Base-by-base conservation (phyloP, 2,329 filamentous ascomycete genomes). In the Colletotrichum orchidophilum region DNA sequence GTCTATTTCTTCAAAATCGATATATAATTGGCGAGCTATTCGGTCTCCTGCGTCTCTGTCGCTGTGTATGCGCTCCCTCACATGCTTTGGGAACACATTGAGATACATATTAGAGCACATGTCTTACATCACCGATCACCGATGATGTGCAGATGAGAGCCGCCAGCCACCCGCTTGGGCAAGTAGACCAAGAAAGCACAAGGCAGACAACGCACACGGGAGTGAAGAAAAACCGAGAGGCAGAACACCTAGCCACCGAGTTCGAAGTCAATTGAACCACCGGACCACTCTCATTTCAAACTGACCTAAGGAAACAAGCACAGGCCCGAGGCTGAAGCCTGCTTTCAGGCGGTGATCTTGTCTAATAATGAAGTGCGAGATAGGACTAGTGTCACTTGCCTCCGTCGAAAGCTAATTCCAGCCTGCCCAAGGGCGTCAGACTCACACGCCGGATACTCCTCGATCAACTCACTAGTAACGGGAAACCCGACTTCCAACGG, bases 401-500 rank as follows among this genome's bases (percentile, higher is more conserved):
- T 12, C 49, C n/a, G 35, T 24, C 33, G 15, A 29, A 5, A 52
- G n/a, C 58, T 58, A 63, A 29, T 13, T 50, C 33, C 8, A 31
- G 53, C 58, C 46, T 26, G 52, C 5, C 18, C n/a, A 54, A 67
- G 57, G 39, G 49, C 49, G 39, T 21, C 39, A 31, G 39, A 39
- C 27, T 58, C 67, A 67, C n/a, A 70, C 63, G 31, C 67, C 63
- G 63, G 67, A 67, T 33, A 52, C 35, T 33, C 52, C 26, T 15
- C 62, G 50, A 66, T 54, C 50, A 49, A 29, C 12, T 29, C 35
- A 55, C 50, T 57, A 66, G 31, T 24, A n/a, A 50, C 50, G 63
- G 63, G 67, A 70, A 61, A 57, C 33, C 57, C 50, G 67, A 67
- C 50, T 42, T 52, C 33, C 63, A 70, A 70, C 55, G 50, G 55